Base-by-base conservation (phyloP, 139 green algal genomes). In the Pseudopediastrum boryanum region DNA sequence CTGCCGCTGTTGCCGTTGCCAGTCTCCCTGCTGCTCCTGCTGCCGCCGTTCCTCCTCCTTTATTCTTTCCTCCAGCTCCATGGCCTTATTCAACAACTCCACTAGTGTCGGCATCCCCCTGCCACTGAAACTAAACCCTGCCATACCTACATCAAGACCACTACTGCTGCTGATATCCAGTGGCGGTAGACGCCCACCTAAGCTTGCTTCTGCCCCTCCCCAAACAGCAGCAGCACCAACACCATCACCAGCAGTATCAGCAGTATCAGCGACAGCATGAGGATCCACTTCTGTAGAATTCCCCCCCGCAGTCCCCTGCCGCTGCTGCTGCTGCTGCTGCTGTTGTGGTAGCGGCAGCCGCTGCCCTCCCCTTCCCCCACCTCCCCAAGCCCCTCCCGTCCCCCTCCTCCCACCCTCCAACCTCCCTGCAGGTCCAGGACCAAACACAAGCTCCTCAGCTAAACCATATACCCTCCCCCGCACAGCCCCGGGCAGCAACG, bases 41-140 rank as follows among this genome's bases (percentile, higher is more conserved):
- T 16, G 4, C 8, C 27, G 38, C 39, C 8, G 39, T n/a, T 72
- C 50, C 25, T 67, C 23, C 33, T 36, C n/a, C 36, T 68, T 39
- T n/a, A 78, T 36, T 52, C 41, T 35, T n/a, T 54, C 19, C 51
- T 78, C 70, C 25, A 78, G 16, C 36, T 66, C 1, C 1, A 78
- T 1, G 21, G 70, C 70, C 12, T 52, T 36, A 36, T 78, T 51
- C 19, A 78, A 38, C 70, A 78, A 38, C 51, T 68, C 51, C 33
- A 52, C 19, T n/a, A 78, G 39, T 6, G 70, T 51, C 36, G 70
- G 70, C 51, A 78, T 46, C 5, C 65, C 70, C 27, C 66, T 78
- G 23, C 70, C 70, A 56, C 70, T 66, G 6, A 44, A 52, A 33
- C 51, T 68, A 12, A 78, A 23, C n/a, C n/a, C n/a, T n/a, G n/a